A percentile compares a stretch with the other conserved stretches of the same genome.
phyloP scores from a whole-genome alignment of 192 early-diverging fungal genomes.

The Mortierella hygrophila region DNA sequence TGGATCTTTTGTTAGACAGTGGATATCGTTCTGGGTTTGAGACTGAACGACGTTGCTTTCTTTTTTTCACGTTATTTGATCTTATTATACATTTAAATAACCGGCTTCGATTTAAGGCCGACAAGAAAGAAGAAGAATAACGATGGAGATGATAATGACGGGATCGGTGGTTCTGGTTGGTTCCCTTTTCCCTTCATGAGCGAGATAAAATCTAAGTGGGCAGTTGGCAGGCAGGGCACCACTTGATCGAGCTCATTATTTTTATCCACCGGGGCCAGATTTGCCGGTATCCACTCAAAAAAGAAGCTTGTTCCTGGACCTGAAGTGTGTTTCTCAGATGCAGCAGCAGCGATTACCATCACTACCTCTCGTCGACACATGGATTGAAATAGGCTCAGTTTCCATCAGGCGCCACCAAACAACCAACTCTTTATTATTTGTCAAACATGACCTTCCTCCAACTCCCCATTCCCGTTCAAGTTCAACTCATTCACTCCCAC shows the following conservation, averaged over 20 bases:
- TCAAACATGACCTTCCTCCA: neutral
- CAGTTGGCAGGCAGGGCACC: neutral
- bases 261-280: neutral
- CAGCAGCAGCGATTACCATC: neutral
- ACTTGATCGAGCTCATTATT: neutral
- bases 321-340: neutral
- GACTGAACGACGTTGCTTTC: neutral
- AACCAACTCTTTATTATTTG: neutral
- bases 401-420: slow-evolving; percentile 18
- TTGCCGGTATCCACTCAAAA: neutral
- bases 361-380: neutral
- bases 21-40: neutral
- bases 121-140: neutral
- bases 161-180: neutral
- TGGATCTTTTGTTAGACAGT: neutral
- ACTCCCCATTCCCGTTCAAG: neutral
- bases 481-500: neutral
- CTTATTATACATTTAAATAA: neutral
- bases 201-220: neutral
- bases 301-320: neutral
- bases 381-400: neutral
- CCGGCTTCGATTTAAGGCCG: neutral
- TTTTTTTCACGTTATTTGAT: neutral
- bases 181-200: neutral
- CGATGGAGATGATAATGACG: neutral